These are phyloP conservation scores for Phialocephala subalpina DNA, from an alignment of 2,329 filamentous ascomycete species.

Conservation along the genomic window DNA sequence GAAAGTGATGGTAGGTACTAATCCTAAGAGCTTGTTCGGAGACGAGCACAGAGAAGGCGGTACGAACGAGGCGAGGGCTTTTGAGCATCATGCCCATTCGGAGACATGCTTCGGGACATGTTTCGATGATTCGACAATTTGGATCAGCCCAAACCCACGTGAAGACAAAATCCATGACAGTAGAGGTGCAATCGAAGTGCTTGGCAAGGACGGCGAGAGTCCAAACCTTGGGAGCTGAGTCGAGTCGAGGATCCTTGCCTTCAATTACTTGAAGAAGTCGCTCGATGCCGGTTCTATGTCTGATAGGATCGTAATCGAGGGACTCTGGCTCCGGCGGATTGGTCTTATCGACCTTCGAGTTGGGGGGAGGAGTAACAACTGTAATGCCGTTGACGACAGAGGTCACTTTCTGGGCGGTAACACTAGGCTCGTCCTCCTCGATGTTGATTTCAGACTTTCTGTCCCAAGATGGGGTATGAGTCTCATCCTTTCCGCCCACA, in stretches of 20 bases:
- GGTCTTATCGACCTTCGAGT: background rate
- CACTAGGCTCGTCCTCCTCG: background rate
- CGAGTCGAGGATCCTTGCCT: conserved; percentile 60
- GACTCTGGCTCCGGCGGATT: too few species aligned
- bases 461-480: conserved; percentile 3
- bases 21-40: conserved; percentile 63
- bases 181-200: conserved; percentile 59
- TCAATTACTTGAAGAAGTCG: conserved; percentile 67
- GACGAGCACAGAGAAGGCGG: conserved; percentile 67
- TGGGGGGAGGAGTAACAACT: background rate
- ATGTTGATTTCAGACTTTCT: background rate
- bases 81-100: conserved; percentile 61
- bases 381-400: background rate
- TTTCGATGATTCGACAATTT: conserved; percentile 68
- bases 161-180: conserved; percentile 56
- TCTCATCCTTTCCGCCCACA: conserved; percentile 58
- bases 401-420: background rate
- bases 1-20: conserved; percentile 12
- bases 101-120: conserved; percentile 68
- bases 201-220: conserved; percentile 70
- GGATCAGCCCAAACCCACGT: conserved; percentile 64
- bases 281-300: conserved; percentile 70
- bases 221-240: conserved; percentile 73
- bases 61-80: conserved; percentile 51
- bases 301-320: conserved; percentile 68